Percentiles rank a stretch among this genome's conserved stretches.
phyloP scores from a whole-genome alignment of 768 basidiomycete species.

The Porphyrellus cyaneotinctus region DNA sequence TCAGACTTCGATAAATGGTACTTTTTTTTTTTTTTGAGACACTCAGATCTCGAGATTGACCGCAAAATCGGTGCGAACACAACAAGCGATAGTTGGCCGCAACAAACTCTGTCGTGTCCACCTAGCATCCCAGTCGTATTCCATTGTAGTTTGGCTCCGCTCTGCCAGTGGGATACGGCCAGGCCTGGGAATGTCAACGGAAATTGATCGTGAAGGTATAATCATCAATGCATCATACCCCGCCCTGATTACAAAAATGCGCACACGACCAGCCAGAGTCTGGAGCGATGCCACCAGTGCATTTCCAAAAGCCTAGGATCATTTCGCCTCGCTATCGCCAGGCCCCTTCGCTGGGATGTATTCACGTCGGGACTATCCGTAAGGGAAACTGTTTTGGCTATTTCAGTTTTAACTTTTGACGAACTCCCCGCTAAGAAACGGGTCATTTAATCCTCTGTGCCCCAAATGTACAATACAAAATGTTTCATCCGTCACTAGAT shows the following conservation, averaged over 20 bases:
- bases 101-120: background rate
- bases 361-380: constrained; percentile 20
- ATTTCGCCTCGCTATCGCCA: constrained; percentile 20
- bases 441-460: constrained; percentile 12
- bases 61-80: constrained; percentile 14
- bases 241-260: constrained; percentile 22
- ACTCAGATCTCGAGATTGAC: constrained; percentile 25
- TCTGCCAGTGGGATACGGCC: constrained; percentile 2
- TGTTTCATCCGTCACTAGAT: constrained; percentile 12
- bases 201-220: constrained; percentile 6
- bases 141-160: constrained; percentile 12
- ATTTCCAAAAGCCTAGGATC: constrained; percentile 13
- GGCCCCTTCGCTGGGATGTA: constrained; percentile 16
- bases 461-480: constrained; percentile 22
- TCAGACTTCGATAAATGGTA: constrained; percentile 18
- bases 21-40: constrained; percentile 15
- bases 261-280: constrained; percentile 11
- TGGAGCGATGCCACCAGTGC: constrained; percentile 6
- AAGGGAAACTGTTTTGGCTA: constrained; percentile 32
- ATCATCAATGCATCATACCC: constrained; percentile 21
- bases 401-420: constrained; percentile 34
- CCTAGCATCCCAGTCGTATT: too few species aligned
- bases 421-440: constrained; percentile 18
- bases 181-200: background rate
- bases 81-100: background rate